Evolutionary conservation across 805 yeast species (phyloP), one percentile per base, ranked within the genome.

Genomic region (Schwanniomyces vanrijiae): DNA sequence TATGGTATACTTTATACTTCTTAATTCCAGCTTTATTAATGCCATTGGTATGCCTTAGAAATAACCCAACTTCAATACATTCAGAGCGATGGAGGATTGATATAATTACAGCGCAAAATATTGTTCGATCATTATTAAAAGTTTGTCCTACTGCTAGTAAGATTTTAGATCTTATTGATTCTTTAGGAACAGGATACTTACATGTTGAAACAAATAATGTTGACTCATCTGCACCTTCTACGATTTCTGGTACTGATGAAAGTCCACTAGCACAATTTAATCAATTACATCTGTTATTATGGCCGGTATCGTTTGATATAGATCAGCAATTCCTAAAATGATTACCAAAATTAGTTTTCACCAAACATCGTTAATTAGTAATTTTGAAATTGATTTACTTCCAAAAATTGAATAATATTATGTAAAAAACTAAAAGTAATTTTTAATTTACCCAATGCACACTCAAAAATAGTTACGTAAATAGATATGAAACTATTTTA

Each of bases 1-100:
- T 55, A 6, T 55, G 59, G 59, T 55, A 53, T 37, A 42, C 55
- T 10, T 43, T 55, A 16, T 55, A 21, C 38, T 55, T 55, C 40
- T 38, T 55, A n/a, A 53, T 55, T 3, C 57, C 59, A 10, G 56
- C 59, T 3, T 57, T 52, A 28, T 35, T 55, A 22, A 55, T 55
- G 57, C 59, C 57, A 7, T 44, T 55, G 37, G 51, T 55, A 14
- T 55, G 57, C 33, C 48, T 55, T 4, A 39, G 57, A 33, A 55
- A 55, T 35, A 51, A 55, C 14, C 57, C 56, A 20, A 37, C 35
- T 5, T 45, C 54, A 2, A 11, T 37, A 5, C 41, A 42, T 14
- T 48, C 56, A n/a, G 46, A 42, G 4, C 18, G 21, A 5, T 53
- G 56, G 59, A 44, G 49, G 33, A 20, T 35, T 5, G 53, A 55